These are phyloP conservation scores for Magnusiomyces suaveolens DNA, from an alignment of 1,139 yeast genomes.

Conservation along the genomic window DNA sequence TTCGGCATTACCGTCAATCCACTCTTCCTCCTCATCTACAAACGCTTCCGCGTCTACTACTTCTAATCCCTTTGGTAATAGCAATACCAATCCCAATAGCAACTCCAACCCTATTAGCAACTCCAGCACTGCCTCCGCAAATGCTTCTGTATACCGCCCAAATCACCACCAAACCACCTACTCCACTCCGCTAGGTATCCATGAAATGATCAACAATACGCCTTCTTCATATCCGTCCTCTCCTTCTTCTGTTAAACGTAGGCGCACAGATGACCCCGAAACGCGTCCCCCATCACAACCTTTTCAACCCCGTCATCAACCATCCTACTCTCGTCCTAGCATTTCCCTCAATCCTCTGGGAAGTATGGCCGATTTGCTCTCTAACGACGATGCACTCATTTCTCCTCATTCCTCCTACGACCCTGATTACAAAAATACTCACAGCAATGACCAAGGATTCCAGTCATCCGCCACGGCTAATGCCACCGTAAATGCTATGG, in stretches of 20 bases:
- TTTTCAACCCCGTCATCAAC: no score
- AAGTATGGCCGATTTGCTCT: neutral
- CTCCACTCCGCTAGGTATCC: slow-evolving; percentile 4
- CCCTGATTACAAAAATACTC: no score
- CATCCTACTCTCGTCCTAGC: neutral
- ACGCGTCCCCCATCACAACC: neutral
- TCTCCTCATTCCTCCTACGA: no score
- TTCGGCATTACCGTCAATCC: neutral
- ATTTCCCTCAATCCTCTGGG: neutral
- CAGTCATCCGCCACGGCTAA: no score
- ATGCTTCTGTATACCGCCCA: neutral
- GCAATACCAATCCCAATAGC: no score
- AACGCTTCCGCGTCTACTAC: neutral
- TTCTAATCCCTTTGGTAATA: no score
- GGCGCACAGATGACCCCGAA: neutral
- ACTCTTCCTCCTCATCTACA: neutral
- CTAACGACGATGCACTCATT: neutral
- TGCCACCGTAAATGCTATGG: no score
- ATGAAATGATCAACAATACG: slow-evolving; percentile 1
- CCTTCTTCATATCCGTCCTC: no score
- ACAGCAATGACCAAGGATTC: no score
- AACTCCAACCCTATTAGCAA: neutral
- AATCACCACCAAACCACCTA: neutral
- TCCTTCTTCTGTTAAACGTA: slow-evolving; percentile 1
- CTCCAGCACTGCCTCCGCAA: neutral